phyloP scores from a whole-genome alignment of 257 asterid genomes.

The Oldenlandia corymbosa region DNA sequence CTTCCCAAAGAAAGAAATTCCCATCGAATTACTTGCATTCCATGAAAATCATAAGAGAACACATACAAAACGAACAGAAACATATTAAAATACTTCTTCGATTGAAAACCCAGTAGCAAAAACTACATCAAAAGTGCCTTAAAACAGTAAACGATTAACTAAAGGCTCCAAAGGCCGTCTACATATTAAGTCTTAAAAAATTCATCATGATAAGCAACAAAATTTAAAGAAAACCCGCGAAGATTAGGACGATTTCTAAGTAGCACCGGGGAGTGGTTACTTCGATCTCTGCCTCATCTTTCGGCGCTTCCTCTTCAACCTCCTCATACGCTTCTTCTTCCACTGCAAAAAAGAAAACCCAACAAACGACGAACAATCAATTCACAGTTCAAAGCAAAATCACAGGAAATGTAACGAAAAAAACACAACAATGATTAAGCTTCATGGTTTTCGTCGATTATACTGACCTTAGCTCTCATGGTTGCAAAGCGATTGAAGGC shows the following conservation, averaged over 20 bases:
- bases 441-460: background rate
- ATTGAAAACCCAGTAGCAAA: background rate
- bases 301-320: constrained; percentile 59
- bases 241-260: background rate
- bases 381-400: background rate
- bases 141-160: background rate
- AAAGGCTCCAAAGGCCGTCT: background rate
- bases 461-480: constrained; percentile 20
- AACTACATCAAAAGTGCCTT: constrained; percentile 12
- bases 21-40: too few relatives aligned
- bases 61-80: background rate
- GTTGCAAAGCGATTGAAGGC: background rate
- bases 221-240: background rate
- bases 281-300: constrained; percentile 58
- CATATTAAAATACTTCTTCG: background rate
- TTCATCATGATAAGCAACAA: background rate
- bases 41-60: too few relatives aligned
- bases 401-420: background rate
- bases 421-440: too few relatives aligned
- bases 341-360: constrained; percentile 32
- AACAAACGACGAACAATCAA: background rate
- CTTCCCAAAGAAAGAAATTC: background rate
- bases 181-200: constrained; percentile 6
- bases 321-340: constrained; percentile 66
- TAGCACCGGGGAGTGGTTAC: constrained; percentile 20